Conservation (phyloP, 2,329 filamentous ascomycete species). For the Aspergillus tamarii region DNA sequence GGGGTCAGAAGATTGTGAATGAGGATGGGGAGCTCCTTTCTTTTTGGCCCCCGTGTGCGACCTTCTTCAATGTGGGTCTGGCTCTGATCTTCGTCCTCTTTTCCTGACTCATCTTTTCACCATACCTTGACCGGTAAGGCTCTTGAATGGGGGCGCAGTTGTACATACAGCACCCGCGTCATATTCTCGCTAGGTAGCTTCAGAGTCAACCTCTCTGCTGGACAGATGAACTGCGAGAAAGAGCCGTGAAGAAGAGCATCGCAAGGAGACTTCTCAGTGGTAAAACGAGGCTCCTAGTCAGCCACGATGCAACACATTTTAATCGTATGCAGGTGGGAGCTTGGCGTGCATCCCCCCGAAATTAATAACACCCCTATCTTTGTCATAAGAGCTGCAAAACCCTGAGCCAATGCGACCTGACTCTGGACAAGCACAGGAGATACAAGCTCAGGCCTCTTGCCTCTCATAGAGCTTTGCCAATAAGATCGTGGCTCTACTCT, state of each 20-base stretch:
- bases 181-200: background rate
- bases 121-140: background rate
- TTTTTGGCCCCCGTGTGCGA: background rate
- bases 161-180: background rate
- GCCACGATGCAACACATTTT: background rate
- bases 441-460: too few relatives aligned
- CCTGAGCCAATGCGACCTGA: background rate
- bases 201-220: background rate
- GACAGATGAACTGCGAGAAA: background rate
- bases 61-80: background rate
- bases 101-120: background rate
- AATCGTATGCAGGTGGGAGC: background rate
- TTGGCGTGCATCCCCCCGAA: background rate
- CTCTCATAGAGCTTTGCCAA: too few relatives aligned
- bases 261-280: background rate
- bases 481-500: too few relatives aligned
- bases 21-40: background rate
- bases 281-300: too few relatives aligned
- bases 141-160: background rate
- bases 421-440: too few relatives aligned
- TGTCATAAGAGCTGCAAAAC: background rate
- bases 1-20: background rate
- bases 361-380: background rate
- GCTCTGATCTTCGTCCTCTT: background rate
- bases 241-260: too few relatives aligned